Evolutionary conservation across 2,329 filamentous ascomycete genomes (phyloP), one percentile per base, ranked within the genome.

Genomic region (Xylariomycetidae sp.): DNA sequence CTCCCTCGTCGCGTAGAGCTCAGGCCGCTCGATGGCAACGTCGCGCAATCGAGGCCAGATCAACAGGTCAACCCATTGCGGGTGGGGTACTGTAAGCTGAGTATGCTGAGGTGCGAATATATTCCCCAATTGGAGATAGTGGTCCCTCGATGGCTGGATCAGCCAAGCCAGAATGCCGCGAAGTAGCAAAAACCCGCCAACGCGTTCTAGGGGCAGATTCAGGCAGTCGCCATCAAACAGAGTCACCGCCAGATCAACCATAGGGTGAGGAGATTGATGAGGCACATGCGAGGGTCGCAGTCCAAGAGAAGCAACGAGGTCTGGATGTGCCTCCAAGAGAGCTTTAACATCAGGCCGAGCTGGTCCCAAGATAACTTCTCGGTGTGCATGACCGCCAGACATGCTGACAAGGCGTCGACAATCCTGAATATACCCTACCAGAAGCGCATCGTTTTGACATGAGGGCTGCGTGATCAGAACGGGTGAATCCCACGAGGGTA

Each of bases 1-100:
- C 31, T 64, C 59, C 3, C 54, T 49, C 6, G 55, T 64, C 25
- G 52, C 55, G 35, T 65, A 66, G 4, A 52, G 31, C 12, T 54
- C 48, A 36, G 60, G 62, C 15, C 54, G 54, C 29, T 55, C 46
- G 16, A 62, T 59, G 29, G 59, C 47, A 25, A 47, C 52, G 32
- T 59, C 56, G 36, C 59, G 57, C 16, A 66, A 41, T 22, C 51
- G 46, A 16, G 49, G 48, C 54, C 56, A 61, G 10, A 58, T 35
- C 14, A 58, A 35, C 6, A 56, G 46, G 33, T 59, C 49, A 19
- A 66, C 48, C 53, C 58, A 59, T 27, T 53, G 49, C 8, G 42
- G 42, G 36, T 59, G 58, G 6, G 46, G 42, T 15, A 47, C 42
- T 31, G 37, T 46, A 30, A 48, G 41, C 36, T 60, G 57, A 27